These are phyloP conservation scores for Leccinum subspadiceum DNA, from an alignment of 1,284 basidiomycete species.

Conservation along the genomic window DNA sequence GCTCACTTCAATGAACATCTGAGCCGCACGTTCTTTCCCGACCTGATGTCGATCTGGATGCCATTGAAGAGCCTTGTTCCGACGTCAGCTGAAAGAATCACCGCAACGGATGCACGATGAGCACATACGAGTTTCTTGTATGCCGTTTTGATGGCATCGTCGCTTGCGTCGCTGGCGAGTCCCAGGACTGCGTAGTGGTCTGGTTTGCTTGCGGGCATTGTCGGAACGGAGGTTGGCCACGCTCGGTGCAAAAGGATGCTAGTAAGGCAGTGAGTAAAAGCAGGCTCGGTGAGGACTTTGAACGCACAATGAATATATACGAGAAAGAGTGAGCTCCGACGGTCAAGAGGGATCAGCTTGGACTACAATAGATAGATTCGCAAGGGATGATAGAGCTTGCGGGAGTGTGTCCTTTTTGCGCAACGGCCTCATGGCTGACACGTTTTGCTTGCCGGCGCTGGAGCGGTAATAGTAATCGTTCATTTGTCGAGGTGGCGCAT, in stretches of 20 bases:
- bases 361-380: slow-evolving; percentile 23
- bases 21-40: slow-evolving; percentile 34
- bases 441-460: slow-evolving; percentile 33
- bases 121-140: slow-evolving; percentile 35
- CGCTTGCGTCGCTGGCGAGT: slow-evolving; percentile 29
- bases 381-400: slow-evolving; percentile 26
- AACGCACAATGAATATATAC: slow-evolving; percentile 29
- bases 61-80: slow-evolving; percentile 34
- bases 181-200: slow-evolving; percentile 29
- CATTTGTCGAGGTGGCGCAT: slow-evolving; percentile 24
- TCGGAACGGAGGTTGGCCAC: slow-evolving; percentile 19
- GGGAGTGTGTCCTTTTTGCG: slow-evolving; percentile 12
- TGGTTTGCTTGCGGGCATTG: slow-evolving; percentile 28
- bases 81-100: slow-evolving; percentile 7
- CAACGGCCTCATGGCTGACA: slow-evolving; percentile 33
- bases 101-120: not conserved
- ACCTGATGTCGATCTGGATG: slow-evolving; percentile 54
- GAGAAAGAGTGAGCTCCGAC: slow-evolving; percentile 23
- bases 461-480: slow-evolving; percentile 24
- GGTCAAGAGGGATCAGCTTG: slow-evolving; percentile 23
- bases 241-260: slow-evolving; percentile 3
- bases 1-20: slow-evolving; percentile 32
- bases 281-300: slow-evolving; percentile 8
- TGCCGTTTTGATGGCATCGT: slow-evolving; percentile 33
- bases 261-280: slow-evolving; percentile 11